phyloP scores from a whole-genome alignment of 352 stramenopile genomes.

The Phytophthora parvispora region DNA sequence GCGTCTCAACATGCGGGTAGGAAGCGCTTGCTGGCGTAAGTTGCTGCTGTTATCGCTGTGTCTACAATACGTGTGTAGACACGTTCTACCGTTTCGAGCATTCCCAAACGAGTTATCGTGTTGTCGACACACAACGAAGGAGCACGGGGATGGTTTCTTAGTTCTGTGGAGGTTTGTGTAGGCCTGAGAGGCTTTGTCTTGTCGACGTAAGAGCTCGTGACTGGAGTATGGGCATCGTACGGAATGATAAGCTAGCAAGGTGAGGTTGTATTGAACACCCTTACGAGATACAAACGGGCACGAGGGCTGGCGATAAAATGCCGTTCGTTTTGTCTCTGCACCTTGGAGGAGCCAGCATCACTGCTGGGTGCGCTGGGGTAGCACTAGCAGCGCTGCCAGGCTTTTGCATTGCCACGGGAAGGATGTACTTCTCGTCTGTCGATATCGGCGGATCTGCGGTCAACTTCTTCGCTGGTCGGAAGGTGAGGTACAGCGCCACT shows the following conservation, averaged over 20 bases:
- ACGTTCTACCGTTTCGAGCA: not conserved
- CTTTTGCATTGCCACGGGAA: not conserved
- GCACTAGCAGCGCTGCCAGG: not conserved
- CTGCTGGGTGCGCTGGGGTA: not conserved
- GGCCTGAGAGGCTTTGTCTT: too few relatives aligned
- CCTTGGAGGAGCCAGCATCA: not conserved
- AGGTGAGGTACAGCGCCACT: slow-evolving; percentile 35
- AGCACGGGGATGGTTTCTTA: not conserved
- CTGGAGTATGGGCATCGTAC: too few relatives aligned
- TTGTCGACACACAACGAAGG: not conserved
- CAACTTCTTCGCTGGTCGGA: slow-evolving; percentile 10
- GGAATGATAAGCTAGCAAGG: too few relatives aligned
- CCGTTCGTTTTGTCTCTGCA: slow-evolving; percentile 13
- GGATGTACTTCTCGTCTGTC: slow-evolving; percentile 4
- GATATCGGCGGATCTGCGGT: not conserved
- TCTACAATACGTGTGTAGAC: not conserved
- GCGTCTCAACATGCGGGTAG: not conserved
- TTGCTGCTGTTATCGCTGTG: not conserved
- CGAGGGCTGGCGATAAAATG: slow-evolving; percentile 7
- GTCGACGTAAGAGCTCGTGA: too few relatives aligned
- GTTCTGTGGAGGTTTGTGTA: too few relatives aligned
- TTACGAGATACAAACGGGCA: slow-evolving; percentile 17
- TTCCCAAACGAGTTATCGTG: not conserved
- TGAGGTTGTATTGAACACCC: not conserved
- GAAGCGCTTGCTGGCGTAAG: not conserved